Evolutionary conservation across 305 asterid genomes (phyloP).

Genomic region (Caryopteris hybrid): DNA sequence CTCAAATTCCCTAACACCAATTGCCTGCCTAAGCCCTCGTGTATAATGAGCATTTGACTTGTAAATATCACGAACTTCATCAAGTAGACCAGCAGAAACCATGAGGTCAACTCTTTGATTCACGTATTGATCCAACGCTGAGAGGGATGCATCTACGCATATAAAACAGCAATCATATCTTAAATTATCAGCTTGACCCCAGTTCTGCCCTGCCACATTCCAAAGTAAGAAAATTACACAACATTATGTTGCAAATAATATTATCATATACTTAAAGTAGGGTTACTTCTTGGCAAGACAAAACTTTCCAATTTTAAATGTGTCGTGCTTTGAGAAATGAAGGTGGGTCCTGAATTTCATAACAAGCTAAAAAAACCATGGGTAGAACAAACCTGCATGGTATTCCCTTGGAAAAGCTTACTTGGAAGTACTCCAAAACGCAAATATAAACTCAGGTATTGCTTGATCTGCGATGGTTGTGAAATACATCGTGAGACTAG

Average conservation of each 20-base stretch:
- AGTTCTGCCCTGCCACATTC: slow-evolving; percentile 94
- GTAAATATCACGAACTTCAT: slow-evolving; percentile 69
- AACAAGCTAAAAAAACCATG: slow-evolving; percentile 14
- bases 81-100: slow-evolving; percentile 68
- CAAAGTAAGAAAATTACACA: slow-evolving; percentile 28
- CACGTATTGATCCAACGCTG: slow-evolving; percentile 68
- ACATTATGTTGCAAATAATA: not conserved
- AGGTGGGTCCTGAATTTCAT: not conserved
- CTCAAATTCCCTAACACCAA: slow-evolving; percentile 88
- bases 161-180: slow-evolving; percentile 74
- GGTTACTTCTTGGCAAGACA: not conserved
- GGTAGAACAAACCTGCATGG: slow-evolving; percentile 62
- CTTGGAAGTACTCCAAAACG: slow-evolving; percentile 81
- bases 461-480: slow-evolving; percentile 57
- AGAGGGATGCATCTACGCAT: slow-evolving; percentile 83
- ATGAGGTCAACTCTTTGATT: slow-evolving; percentile 77
- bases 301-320: not conserved
- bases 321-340: not conserved
- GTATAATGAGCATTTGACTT: slow-evolving; percentile 68
- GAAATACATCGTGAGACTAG: slow-evolving; percentile 12
- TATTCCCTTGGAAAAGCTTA: slow-evolving; percentile 63
- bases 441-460: slow-evolving; percentile 57
- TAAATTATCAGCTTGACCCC: slow-evolving; percentile 80
- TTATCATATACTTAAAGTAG: not conserved
- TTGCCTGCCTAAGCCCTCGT: slow-evolving; percentile 86